Conservation (phyloP, 108 stramenopile genomes). For the Hondaea fermentalgiana region DNA sequence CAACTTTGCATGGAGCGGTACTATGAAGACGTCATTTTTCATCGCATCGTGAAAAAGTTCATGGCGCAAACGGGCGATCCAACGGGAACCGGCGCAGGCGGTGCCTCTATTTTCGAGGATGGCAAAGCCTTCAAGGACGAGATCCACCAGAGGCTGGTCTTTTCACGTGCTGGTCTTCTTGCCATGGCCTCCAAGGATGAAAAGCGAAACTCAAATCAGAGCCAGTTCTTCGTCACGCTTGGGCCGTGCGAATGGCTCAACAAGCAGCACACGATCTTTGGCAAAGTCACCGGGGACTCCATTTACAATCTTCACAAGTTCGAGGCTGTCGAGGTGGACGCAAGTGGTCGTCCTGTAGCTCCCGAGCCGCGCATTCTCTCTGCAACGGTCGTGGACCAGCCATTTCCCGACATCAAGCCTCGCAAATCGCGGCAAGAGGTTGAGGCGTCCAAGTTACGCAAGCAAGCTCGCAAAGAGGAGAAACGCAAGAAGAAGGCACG, state of each 20-base stretch:
- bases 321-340: slow-evolving; percentile 60
- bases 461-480: slow-evolving; percentile 28
- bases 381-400: slow-evolving; percentile 71
- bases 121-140: slow-evolving; percentile 56
- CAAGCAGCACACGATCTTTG: slow-evolving; percentile 81
- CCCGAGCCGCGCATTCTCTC: slow-evolving; percentile 41
- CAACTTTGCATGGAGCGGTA: slow-evolving; percentile 44
- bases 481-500: slow-evolving; percentile 7
- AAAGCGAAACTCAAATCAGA: slow-evolving; percentile 52
- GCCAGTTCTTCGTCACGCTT: slow-evolving; percentile 90
- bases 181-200: slow-evolving; percentile 69
- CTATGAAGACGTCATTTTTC: slow-evolving; percentile 50
- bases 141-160: slow-evolving; percentile 70
- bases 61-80: slow-evolving; percentile 73
- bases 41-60: slow-evolving; percentile 73
- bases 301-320: slow-evolving; percentile 85
- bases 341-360: slow-evolving; percentile 46
- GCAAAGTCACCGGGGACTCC: slow-evolving; percentile 75
- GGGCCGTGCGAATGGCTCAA: slow-evolving; percentile 74
- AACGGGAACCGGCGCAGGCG: slow-evolving; percentile 53
- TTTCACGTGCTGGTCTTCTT: slow-evolving; percentile 82
- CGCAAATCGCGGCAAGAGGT: slow-evolving; percentile 19
- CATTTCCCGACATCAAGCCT: slow-evolving; percentile 69
- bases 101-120: slow-evolving; percentile 27
- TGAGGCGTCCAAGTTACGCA: slow-evolving; percentile 19